Percentiles rank a stretch among this genome's conserved stretches.
Evolutionary conservation across 495 filamentous ascomycete species (phyloP).

Genomic region (Aspergillus mulundensis): DNA sequence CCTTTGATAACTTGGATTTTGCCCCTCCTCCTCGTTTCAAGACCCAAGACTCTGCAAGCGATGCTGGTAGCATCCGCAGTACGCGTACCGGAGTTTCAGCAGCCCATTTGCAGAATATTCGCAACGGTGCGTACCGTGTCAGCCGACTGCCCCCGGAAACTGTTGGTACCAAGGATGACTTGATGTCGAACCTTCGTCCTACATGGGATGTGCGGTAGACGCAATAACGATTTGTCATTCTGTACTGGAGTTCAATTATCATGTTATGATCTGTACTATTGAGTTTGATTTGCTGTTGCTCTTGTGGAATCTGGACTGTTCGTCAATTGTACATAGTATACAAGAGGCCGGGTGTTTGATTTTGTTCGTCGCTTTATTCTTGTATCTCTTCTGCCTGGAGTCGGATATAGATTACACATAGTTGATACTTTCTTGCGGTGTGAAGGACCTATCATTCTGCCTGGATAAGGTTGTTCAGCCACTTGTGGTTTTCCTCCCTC

Average conservation of each 20-base stretch:
- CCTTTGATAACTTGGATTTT: slow-evolving; percentile 89
- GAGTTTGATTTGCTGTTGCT: slow-evolving; percentile 23
- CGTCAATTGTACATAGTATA: slow-evolving; percentile 19
- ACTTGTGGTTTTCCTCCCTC: not conserved
- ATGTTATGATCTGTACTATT: slow-evolving; percentile 32
- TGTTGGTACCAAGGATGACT: slow-evolving; percentile 74
- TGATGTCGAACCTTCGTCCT: slow-evolving; percentile 68
- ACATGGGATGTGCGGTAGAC: slow-evolving; percentile 62
- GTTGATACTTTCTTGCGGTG: not conserved
- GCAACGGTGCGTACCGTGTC: slow-evolving; percentile 84
- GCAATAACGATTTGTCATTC: slow-evolving; percentile 33
- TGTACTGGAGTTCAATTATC: slow-evolving; percentile 25
- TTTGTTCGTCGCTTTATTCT: slow-evolving; percentile 10
- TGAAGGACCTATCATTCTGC: not conserved
- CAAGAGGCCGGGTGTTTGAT: slow-evolving; percentile 12
- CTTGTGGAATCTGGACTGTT: slow-evolving; percentile 21
- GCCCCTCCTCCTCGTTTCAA: slow-evolving; percentile 87
- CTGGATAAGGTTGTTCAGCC: too few species aligned
- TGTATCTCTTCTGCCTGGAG: slow-evolving; percentile 13
- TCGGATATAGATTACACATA: slow-evolving; percentile 13
- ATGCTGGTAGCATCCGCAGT: slow-evolving; percentile 87
- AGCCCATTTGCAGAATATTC: slow-evolving; percentile 69
- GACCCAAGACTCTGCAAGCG: slow-evolving; percentile 66
- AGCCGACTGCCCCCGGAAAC: slow-evolving; percentile 78
- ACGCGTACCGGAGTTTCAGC: slow-evolving; percentile 74